A percentile compares a stretch with the other conserved stretches of the same genome.
These are phyloP conservation scores for Cytospora paraplurivora DNA, from an alignment of 2,329 filamentous ascomycete genomes.

Conservation along the genomic window DNA sequence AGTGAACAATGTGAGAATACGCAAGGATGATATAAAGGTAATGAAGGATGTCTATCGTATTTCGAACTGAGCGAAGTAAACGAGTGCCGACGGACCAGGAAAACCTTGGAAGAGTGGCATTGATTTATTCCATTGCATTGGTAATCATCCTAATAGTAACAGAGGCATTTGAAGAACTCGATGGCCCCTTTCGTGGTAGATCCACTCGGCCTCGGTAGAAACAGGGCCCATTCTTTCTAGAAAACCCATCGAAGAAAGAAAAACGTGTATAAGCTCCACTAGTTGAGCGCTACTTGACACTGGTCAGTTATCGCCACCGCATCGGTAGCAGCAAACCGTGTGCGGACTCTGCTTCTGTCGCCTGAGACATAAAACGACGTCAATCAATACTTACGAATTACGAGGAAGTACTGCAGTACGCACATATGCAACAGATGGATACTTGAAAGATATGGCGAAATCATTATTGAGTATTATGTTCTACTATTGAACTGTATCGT, in stretches of 20 bases:
- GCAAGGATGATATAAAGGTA: too few species aligned
- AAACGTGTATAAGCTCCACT: background rate
- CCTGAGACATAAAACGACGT: too few species aligned
- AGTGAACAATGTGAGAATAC: background rate
- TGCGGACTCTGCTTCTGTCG: too few species aligned
- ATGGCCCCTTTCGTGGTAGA: background rate
- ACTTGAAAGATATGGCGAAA: background rate
- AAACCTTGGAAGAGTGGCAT: background rate
- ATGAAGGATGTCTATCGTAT: too few species aligned
- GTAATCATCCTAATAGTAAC: background rate
- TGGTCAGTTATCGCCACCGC: background rate
- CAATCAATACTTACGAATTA: too few species aligned
- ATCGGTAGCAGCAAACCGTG: background rate
- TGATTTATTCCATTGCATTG: background rate
- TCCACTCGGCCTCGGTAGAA: background rate
- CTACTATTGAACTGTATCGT: background rate
- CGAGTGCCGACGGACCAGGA: background rate
- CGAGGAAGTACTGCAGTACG: too few species aligned
- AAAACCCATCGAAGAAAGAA: background rate
- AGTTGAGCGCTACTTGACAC: background rate
- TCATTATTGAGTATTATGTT: background rate
- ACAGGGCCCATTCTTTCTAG: background rate
- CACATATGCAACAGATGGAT: background rate
- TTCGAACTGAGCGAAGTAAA: background rate
- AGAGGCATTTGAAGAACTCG: background rate